A percentile compares a stretch with the other conserved stretches of the same genome.
These are phyloP conservation scores for Alliaria petiolata DNA, from an alignment of 345 rosid genomes.

Conservation along the genomic window DNA sequence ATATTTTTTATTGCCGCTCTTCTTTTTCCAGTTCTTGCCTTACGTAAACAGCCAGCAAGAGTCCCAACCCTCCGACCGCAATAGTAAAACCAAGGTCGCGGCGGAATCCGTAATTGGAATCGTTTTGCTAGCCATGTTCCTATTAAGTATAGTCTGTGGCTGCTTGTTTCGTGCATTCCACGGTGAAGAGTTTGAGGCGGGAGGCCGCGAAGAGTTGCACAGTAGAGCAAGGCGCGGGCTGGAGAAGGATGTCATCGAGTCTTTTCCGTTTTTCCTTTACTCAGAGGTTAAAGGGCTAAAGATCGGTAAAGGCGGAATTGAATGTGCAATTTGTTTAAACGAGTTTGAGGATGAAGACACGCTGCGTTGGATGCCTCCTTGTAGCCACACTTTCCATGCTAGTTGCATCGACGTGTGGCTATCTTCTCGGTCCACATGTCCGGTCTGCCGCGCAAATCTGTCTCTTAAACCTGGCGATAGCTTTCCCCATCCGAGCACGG, in stretches of 20 bases:
- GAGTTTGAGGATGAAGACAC: conserved; percentile 60
- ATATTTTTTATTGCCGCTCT: background rate
- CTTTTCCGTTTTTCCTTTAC: conserved; percentile 64
- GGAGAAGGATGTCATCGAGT: conserved; percentile 41
- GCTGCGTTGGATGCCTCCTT: conserved; percentile 69
- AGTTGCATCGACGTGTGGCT: conserved; percentile 77
- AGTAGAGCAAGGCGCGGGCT: conserved; percentile 35
- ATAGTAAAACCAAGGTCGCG: background rate
- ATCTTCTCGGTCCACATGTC: conserved; percentile 56
- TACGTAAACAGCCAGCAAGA: conserved; percentile 16
- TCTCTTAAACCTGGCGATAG: conserved; percentile 13
- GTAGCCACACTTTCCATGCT: conserved; percentile 69
- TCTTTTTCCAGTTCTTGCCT: conserved; percentile 5
- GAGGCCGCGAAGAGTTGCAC: background rate
- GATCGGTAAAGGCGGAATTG: conserved; percentile 43
- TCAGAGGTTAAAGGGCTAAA: conserved; percentile 53
- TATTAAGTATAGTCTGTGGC: background rate
- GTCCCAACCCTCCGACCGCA: background rate
- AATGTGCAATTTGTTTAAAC: conserved; percentile 75
- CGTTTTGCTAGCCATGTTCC: background rate
- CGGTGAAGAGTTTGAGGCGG: background rate
- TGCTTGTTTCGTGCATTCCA: background rate
- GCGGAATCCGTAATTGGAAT: background rate
- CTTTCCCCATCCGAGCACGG: conserved; percentile 4
- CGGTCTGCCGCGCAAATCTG: conserved; percentile 62